Evolutionary conservation across 2,329 filamentous ascomycete genomes (phyloP), one percentile per base, ranked within the genome.

Genomic region (Botrytis hyacinthi): DNA sequence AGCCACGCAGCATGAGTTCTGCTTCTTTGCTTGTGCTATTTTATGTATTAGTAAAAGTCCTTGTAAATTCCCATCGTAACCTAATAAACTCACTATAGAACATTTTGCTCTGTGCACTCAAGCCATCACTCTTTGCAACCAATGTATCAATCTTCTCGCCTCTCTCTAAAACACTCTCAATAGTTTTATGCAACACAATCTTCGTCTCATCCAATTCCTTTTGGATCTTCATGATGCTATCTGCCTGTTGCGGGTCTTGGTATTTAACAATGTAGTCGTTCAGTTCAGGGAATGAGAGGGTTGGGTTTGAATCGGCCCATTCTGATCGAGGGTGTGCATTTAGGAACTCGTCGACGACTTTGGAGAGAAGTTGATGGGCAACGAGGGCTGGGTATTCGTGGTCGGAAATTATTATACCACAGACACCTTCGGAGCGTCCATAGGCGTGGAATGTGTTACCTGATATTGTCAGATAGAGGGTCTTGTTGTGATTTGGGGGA

Each of bases 161-260:
- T 75, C 96, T 89, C 86, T 98, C 92, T 80, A 98, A 83, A 74
- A 92, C 91, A 80, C 90, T 93, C 85, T 97, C 92, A 79, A 97
- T 98, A 62, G 96, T 98, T 89, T 98, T 97, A 85, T 98, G 94
- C 79, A 99, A 87, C 74, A 97, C 92, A 81, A 97, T 95, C 88
- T 98, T 98, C 75, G 95, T 98, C 87, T 98, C 95, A 81, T 98
- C 95, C 75, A 99, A 87, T 85, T 99, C 94, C 84, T 94, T 92
- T 84, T 98, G 95, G 80, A 99, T 98, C 87, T 94, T 95, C 86
- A 94, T 89, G 81, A 98, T 97, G 83, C 91, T 95, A 84, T 97
- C 94, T 77, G 94, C 95, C 84, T 97, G 89, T 80, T 91, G 87
- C 20, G 95, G 94, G 82, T 98, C 93, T 85, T 81, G 80, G 60